Percentiles rank a stretch among this genome's conserved stretches.
These are phyloP conservation scores for Populus deltoides DNA, from an alignment of 345 rosid species.

Conservation along the genomic window DNA sequence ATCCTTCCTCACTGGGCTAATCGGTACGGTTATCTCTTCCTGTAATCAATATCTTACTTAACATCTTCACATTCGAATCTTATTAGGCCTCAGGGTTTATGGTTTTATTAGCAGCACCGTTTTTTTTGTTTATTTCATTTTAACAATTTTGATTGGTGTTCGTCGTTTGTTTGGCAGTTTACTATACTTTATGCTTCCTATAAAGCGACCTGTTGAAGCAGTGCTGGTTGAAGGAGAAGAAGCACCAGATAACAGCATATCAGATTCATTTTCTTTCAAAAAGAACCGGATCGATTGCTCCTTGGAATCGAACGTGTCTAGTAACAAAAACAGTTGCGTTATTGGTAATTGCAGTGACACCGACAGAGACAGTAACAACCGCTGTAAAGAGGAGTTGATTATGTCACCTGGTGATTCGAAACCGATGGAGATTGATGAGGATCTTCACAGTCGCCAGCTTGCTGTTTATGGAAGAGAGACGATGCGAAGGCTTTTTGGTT, in stretches of 20 bases:
- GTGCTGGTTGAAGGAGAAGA: constrained; percentile 42
- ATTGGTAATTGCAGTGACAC: constrained; percentile 2
- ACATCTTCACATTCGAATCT: constrained; percentile 20
- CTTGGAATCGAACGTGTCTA: constrained; percentile 20
- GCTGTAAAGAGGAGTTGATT: constrained; percentile 24
- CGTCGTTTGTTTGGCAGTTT: constrained; percentile 53
- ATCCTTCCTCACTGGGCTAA: constrained; percentile 45
- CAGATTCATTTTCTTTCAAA: constrained; percentile 46
- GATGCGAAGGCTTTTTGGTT: constrained; percentile 92
- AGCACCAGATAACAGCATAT: constrained; percentile 15
- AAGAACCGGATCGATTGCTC: constrained; percentile 50
- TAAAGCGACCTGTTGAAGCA: constrained; percentile 70
- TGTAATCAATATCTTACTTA: constrained; percentile 1
- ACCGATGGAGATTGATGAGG: constrained; percentile 85
- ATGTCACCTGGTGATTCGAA: constrained; percentile 76
- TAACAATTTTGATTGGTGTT: constrained; percentile 37
- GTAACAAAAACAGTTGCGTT: constrained; percentile 10
- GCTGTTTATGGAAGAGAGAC: constrained; percentile 99
- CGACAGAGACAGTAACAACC: constrained; percentile 17
- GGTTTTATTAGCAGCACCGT: constrained; percentile 26
- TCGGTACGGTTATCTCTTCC: constrained; percentile 35
- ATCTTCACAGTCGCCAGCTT: constrained; percentile 98
- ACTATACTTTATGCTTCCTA: constrained; percentile 91
- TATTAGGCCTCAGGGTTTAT: constrained; percentile 29
- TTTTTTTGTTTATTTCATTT: constrained; percentile 19